Base-by-base conservation (phyloP, 106 monocot species). In the Dendrobium nobile region DNA sequence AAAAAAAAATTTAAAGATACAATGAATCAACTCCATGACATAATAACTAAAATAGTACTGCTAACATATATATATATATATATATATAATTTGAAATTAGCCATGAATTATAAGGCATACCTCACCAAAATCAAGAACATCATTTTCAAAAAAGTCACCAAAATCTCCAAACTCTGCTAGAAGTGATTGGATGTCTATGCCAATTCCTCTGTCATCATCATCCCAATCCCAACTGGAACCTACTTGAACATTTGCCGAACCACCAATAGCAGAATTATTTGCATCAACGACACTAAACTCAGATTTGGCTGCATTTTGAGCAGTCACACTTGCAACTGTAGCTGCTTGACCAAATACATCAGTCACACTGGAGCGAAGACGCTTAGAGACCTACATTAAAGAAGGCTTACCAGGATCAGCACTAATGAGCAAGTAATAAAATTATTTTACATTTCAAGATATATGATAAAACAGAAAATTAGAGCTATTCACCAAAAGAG, bases 61-160 rank as follows among this genome's bases (percentile, higher is more conserved):
- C 70, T 16, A 70, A 70, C 0, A 67, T 31, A 31, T 31, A 31
- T 31, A 31, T 31, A 31, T 31, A 33, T 3, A 70, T 11, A 70
- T 2, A 37, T 2, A 37, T 6, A 33, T 15, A 37, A 37, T 28
- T 37, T 70, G 37, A 24, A 70, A 70, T 70, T 11, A 37, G 3
- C 33, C 70, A 70, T 70, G 4, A 70, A n/a, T 37, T 15, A 37
- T 7, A 70, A 33, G 70, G 16, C 83, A 80, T 90, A 98, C 97
- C 89, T 98, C 97, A 40, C 97, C 97, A 84, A 98, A 84, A 77
- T 77, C 73, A 20, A 94, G 77, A 77, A 73, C 68, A 82, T 95
- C 97, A 85, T 86, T 85, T 77, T 91, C 88, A 83, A 98, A 95
- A 73, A 98, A 98, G 70, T 94, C 97, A 41, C 88, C 87, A 84